These are phyloP conservation scores for Pseudofabraea citricarpa DNA, from an alignment of 2,329 filamentous ascomycete genomes.

Conservation along the genomic window DNA sequence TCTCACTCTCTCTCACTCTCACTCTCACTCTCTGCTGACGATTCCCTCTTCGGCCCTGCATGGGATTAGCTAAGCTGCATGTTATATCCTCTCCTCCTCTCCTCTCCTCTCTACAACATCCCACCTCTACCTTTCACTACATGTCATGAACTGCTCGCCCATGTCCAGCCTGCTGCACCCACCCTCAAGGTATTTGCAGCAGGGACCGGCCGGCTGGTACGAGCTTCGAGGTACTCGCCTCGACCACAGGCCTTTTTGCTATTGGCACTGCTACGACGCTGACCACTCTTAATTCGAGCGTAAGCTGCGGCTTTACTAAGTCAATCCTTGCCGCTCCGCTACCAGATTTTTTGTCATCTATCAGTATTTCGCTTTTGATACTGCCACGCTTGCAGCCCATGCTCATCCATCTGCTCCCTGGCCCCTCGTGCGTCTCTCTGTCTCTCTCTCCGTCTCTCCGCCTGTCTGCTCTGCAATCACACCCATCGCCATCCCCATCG, in stretches of 20 bases:
- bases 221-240: no score
- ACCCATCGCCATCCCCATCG: no score
- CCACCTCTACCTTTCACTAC: not conserved
- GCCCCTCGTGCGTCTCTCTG: no score
- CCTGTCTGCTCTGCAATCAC: no score
- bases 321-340: not conserved
- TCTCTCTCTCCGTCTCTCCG: no score
- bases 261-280: no score
- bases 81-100: not conserved
- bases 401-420: no score
- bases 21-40: not conserved
- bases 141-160: not conserved
- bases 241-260: no score
- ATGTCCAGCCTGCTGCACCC: not conserved
- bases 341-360: not conserved
- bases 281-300: not conserved
- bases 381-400: not conserved
- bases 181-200: no score
- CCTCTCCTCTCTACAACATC: not conserved
- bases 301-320: not conserved
- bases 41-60: no score
- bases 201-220: no score
- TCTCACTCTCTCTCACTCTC: not conserved
- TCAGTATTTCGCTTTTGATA: not conserved
- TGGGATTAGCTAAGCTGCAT: no score